A percentile compares a stretch with the other conserved stretches of the same genome.
These are phyloP conservation scores for Penicillium riverlandense DNA, from an alignment of 495 filamentous ascomycete genomes.

Conservation along the genomic window DNA sequence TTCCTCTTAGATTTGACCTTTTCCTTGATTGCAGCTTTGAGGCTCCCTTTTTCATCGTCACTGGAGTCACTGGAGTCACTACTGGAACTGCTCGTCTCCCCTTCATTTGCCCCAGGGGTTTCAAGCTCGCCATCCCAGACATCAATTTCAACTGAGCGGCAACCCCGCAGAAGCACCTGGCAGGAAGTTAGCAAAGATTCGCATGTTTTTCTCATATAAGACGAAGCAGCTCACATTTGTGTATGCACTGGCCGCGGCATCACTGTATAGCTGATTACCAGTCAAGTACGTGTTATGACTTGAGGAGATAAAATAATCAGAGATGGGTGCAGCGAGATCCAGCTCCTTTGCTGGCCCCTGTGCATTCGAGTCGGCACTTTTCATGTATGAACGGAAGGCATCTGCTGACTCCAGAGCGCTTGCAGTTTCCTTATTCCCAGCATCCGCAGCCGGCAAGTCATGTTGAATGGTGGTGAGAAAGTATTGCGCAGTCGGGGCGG, in stretches of 20 bases:
- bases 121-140: constrained; percentile 78
- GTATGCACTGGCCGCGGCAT: constrained; percentile 75
- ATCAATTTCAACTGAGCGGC: constrained; percentile 91
- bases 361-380: constrained; percentile 42
- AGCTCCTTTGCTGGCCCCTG: constrained; percentile 24
- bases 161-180: constrained; percentile 68
- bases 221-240: constrained; percentile 53
- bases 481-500: constrained; percentile 2
- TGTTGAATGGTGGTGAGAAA: constrained; percentile 23
- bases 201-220: neutral
- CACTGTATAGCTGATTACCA: constrained; percentile 84
- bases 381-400: constrained; percentile 55
- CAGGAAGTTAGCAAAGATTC: neutral
- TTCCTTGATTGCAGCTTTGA: constrained; percentile 5
- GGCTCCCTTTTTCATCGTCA: constrained; percentile 3
- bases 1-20: constrained; percentile 13
- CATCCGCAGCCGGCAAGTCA: constrained; percentile 1
- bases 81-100: constrained; percentile 15
- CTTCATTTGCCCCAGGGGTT: constrained; percentile 21
- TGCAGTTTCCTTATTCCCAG: neutral
- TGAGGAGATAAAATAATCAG: constrained; percentile 84
- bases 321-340: constrained; percentile 61
- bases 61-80: constrained; percentile 21
- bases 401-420: constrained; percentile 32
- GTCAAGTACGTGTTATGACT: constrained; percentile 95